A percentile compares a stretch with the other conserved stretches of the same genome.
Conservation (phyloP, 2,329 filamentous ascomycete species). For the Claviceps monticola region DNA sequence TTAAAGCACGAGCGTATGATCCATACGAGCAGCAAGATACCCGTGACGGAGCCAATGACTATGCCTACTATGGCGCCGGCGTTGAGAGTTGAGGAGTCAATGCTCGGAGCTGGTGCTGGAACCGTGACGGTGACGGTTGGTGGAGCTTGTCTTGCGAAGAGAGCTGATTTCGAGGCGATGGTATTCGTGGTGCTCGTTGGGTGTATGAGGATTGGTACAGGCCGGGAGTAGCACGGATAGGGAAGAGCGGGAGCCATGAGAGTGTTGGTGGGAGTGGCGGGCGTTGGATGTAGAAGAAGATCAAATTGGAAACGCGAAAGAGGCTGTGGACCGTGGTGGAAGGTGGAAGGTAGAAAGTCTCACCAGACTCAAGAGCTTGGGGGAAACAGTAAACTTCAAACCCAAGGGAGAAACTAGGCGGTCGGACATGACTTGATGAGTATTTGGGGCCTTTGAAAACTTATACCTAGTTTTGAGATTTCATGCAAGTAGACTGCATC, state of each 20-base stretch:
- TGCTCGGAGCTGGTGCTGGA: constrained; percentile 9
- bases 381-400: no score
- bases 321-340: no score
- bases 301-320: no score
- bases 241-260: no score
- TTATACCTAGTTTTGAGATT: not conserved
- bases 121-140: constrained; percentile 15
- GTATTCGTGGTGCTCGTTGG: not conserved
- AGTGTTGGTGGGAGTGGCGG: no score
- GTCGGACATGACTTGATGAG: no score
- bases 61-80: constrained; percentile 39
- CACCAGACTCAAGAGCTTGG: no score
- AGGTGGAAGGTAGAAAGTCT: no score
- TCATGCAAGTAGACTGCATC: not conserved
- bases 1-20: constrained; percentile 31
- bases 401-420: no score
- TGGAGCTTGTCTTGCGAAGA: constrained; percentile 1
- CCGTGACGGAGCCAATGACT: constrained; percentile 32
- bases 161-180: not conserved
- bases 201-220: not conserved
- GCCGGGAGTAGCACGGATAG: no score
- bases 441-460: no score
- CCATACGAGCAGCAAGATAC: constrained; percentile 33
- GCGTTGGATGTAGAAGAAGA: no score
- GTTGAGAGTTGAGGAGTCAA: constrained; percentile 18